Evolutionary conservation across 257 asterid genomes (phyloP), one percentile per base, ranked within the genome.

Genomic region (Nicotiana noctiflora): DNA sequence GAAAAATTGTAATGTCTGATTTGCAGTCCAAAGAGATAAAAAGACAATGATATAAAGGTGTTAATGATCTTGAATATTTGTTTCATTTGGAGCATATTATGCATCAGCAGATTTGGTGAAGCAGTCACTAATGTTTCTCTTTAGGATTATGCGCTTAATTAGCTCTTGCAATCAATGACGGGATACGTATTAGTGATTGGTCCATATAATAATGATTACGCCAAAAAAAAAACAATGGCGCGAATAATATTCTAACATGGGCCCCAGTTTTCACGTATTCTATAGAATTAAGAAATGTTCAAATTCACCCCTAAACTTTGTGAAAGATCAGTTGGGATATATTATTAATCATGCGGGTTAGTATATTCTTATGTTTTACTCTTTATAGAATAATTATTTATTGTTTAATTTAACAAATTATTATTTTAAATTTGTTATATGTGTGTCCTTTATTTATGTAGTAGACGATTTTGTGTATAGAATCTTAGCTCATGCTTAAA

Each of bases 51-150:
- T 27, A 27, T 27, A 27, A 27, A 27, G 1, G 29, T 27, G 29
- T 27, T 32, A 65, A 17, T 32, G 74, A 27, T 27, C 29, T 27
- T 32, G 23, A 64, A 64, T 64, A 64, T 31, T 65, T 65, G 75
- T 65, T 31, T 64, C 3, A 29, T 65, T 66, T 17, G 52, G 75
- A 66, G 75, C 75, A 66, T 66, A 64, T 64, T 31, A 66, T 32
- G 75, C 76, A 68, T 68, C 76, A 68, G 55, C 55, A 68, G 29
- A 67, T 37, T 67, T 67, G 56, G 56, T 67, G 76, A 37, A 67
- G 34, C 49, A 66, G 75, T 17, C 8, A 8, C 51, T 31, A 32
- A 67, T 67, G 31, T 67, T 34, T 67, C 18, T n/a, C 2, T 67
- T 67, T 37, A 10, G 55, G 27, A 67, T 34, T 4, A 37, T n/a